Evolutionary conservation across 768 basidiomycete genomes (phyloP), one percentile per base, ranked within the genome.

Genomic region (Leccinum broughii): DNA sequence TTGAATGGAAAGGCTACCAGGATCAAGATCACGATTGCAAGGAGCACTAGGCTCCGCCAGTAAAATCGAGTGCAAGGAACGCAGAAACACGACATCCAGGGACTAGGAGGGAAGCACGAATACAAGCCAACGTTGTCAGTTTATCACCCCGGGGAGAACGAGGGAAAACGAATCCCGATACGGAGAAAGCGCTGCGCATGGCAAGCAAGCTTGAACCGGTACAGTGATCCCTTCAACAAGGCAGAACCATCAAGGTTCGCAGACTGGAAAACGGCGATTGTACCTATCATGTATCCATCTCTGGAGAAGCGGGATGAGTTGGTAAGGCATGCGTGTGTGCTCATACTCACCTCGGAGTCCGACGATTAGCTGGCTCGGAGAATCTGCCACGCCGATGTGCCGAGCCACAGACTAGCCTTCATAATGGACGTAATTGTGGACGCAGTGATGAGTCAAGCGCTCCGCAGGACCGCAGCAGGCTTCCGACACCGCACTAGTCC

Each of bases 1-100:
- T 68, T 68, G 61, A 66, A 69, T 15, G 68, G 68, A 50, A 69
- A 66, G 34, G 54, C 67, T 0, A 57, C 46, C 15, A 69, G 56
- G 32, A 66, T 58, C 3, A 69, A 53, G 34, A 54, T 24, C 14
- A 58, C 48, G 1, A 35, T 58, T 41, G 39, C 54, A n/a, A 59
- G 22, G 22, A 68, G 64, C 20, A 64, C 7, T 6, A 35, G 49
- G 22, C 46, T 6, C 3, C 57, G 66, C 20, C 37, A 48, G 56
- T 15, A 61, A 34, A 54, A 32, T n/a, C 56, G 66, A 51, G 8
- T 17, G 37, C 37, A 48, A 41, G 34, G 53, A 44, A 56, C 37
- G 24, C 17, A 17, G 11, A 30, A 51, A 10, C 11, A 46, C 24
- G 58, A 54, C 59, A 65, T 67, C 32, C 24, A 50, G 49, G 15